A percentile compares a stretch with the other conserved stretches of the same genome.
Conservation (phyloP, 83 land plant species). For the Picea abies region DNA sequence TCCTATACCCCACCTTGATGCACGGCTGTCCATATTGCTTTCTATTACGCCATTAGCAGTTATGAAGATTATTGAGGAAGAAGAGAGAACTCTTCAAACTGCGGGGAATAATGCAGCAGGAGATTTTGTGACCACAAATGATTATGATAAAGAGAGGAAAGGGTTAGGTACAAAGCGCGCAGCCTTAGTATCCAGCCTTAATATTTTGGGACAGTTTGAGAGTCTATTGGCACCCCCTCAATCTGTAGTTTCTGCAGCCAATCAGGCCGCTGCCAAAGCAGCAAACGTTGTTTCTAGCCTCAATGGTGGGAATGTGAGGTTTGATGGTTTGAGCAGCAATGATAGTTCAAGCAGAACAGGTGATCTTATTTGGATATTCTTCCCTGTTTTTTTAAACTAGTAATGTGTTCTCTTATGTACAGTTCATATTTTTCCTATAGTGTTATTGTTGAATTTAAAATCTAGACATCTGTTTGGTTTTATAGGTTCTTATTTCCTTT, state of each 20-base stretch:
- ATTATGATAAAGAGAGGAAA: slow-evolving; percentile 39
- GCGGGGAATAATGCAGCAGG: slow-evolving; percentile 5
- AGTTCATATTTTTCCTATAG: background rate
- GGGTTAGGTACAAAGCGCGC: slow-evolving; percentile 30
- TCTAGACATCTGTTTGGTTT: background rate
- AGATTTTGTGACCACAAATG: slow-evolving; percentile 15
- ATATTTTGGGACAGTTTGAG: slow-evolving; percentile 74
- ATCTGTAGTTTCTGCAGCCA: slow-evolving; percentile 55
- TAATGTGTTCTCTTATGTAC: background rate
- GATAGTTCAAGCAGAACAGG: slow-evolving; percentile 49
- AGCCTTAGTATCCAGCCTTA: slow-evolving; percentile 66
- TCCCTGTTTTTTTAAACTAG: background rate
- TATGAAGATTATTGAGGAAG: slow-evolving; percentile 80
- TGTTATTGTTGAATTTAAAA: background rate
- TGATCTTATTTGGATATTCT: background rate
- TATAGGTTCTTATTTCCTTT: background rate
- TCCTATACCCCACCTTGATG: slow-evolving; percentile 75
- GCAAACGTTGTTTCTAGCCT: slow-evolving; percentile 39
- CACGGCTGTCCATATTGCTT: slow-evolving; percentile 78
- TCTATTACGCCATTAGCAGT: slow-evolving; percentile 70
- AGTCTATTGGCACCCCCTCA: slow-evolving; percentile 64
- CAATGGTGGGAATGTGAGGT: slow-evolving; percentile 24
- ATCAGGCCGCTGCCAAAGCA: slow-evolving; percentile 67
- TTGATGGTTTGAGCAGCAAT: slow-evolving; percentile 19
- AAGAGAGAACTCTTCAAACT: slow-evolving; percentile 35